These are phyloP conservation scores for Lagenaria siceraria DNA, from an alignment of 306 rosid genomes.

Conservation along the genomic window DNA sequence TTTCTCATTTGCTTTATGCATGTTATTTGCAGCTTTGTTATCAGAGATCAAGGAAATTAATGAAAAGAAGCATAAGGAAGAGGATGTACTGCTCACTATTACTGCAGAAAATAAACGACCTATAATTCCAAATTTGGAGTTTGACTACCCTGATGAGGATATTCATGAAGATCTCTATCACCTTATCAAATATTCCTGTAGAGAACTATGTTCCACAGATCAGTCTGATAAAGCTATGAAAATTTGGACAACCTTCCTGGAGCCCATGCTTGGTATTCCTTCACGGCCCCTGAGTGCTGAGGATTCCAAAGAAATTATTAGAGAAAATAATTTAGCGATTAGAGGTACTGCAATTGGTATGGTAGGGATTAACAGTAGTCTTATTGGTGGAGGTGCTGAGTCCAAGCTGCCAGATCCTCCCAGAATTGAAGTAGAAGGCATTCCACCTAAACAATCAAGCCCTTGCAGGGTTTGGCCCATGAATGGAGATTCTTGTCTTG, in stretches of 20 bases:
- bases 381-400: slow-evolving; percentile 29
- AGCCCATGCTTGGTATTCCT: slow-evolving; percentile 78
- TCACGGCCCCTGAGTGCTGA: slow-evolving; percentile 40
- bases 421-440: slow-evolving; percentile 36
- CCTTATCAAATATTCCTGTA: slow-evolving; percentile 71
- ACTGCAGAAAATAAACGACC: slow-evolving; percentile 80
- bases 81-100: slow-evolving; percentile 60
- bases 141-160: slow-evolving; percentile 52
- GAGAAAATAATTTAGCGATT: slow-evolving; percentile 21
- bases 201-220: slow-evolving; percentile 74
- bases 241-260: slow-evolving; percentile 75
- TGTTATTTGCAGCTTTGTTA: slow-evolving; percentile 52
- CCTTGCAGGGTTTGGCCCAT: slow-evolving; percentile 26
- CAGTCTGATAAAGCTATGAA: slow-evolving; percentile 67
- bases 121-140: slow-evolving; percentile 65
- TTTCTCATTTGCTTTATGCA: not conserved
- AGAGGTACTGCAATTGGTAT: slow-evolving; percentile 31
- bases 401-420: slow-evolving; percentile 39
- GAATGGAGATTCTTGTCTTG: slow-evolving; percentile 25
- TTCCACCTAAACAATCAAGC: slow-evolving; percentile 33
- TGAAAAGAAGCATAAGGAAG: slow-evolving; percentile 76
- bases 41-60: slow-evolving; percentile 82
- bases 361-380: slow-evolving; percentile 44
- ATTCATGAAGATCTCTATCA: slow-evolving; percentile 84
- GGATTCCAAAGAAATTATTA: slow-evolving; percentile 41